Percentiles rank a stretch among this genome's conserved stretches.
These are phyloP conservation scores for Pseudonectria buxi DNA, from an alignment of 2,329 filamentous ascomycete species.

Conservation along the genomic window DNA sequence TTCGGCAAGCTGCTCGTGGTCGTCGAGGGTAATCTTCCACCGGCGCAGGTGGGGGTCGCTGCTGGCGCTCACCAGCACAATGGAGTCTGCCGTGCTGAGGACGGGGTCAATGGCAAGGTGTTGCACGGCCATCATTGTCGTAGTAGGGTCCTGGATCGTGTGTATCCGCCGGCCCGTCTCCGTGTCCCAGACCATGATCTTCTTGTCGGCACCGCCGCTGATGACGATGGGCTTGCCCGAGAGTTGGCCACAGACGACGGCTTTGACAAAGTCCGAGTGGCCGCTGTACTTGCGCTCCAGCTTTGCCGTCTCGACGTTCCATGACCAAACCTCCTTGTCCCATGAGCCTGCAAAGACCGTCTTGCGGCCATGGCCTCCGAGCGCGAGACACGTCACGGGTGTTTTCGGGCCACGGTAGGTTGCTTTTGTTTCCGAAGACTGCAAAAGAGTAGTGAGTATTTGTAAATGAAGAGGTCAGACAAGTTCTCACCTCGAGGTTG, in stretches of 20 bases:
- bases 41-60: conserved; percentile 73
- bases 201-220: conserved; percentile 70
- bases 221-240: conserved; percentile 58
- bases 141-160: conserved; percentile 66
- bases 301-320: conserved; percentile 56
- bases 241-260: conserved; percentile 58
- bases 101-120: conserved; percentile 69
- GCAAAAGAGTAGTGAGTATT: not conserved
- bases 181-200: conserved; percentile 78
- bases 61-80: conserved; percentile 69
- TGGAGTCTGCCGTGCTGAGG: conserved; percentile 40
- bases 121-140: conserved; percentile 70
- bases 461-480: not conserved
- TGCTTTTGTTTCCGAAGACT: conserved; percentile 26
- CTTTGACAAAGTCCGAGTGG: conserved; percentile 88
- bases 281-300: conserved; percentile 59
- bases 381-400: conserved; percentile 70
- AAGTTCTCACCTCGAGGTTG: conserved; percentile 58
- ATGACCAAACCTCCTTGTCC: conserved; percentile 90
- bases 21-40: conserved; percentile 57
- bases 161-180: conserved; percentile 62
- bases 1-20: conserved; percentile 49
- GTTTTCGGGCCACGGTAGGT: conserved; percentile 68
- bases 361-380: conserved; percentile 48
- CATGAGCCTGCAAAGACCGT: conserved; percentile 83